Percentiles rank a stretch among this genome's conserved stretches.
phyloP scores from a whole-genome alignment of 257 asterid genomes.

The Apocynum venetum region DNA sequence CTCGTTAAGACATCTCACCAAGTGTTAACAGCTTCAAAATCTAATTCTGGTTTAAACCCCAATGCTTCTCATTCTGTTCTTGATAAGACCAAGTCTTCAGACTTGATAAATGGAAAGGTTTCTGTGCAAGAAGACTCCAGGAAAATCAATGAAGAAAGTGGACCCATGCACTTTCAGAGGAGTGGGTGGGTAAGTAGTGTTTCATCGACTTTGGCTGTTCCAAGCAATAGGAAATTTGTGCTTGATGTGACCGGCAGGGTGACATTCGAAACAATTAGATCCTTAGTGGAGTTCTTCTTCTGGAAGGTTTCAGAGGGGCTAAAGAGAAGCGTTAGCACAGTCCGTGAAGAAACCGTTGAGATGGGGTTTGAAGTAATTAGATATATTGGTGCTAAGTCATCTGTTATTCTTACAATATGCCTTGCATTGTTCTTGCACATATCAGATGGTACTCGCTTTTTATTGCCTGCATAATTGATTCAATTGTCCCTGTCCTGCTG shows the following conservation, averaged over 20 bases:
- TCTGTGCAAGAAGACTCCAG: constrained; percentile 28
- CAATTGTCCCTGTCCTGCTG: constrained; percentile 8
- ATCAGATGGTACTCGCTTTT: constrained; percentile 45
- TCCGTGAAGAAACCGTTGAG: constrained; percentile 56
- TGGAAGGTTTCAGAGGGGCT: constrained; percentile 57
- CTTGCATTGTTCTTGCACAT: constrained; percentile 62
- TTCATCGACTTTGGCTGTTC: constrained; percentile 76
- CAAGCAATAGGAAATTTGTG: constrained; percentile 73
- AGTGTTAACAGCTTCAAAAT: constrained; percentile 61
- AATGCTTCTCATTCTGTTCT: constrained; percentile 25
- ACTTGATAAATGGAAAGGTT: constrained; percentile 21
- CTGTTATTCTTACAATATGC: constrained; percentile 67
- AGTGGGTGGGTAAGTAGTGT: constrained; percentile 73
- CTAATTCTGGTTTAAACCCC: constrained; percentile 26
- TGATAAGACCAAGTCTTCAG: constrained; percentile 35
- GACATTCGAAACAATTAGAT: constrained; percentile 76
- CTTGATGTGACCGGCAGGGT: constrained; percentile 94
- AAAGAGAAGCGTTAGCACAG: constrained; percentile 56
- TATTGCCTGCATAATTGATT: constrained; percentile 54
- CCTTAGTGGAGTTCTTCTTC: constrained; percentile 57
- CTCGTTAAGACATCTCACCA: constrained; percentile 87
- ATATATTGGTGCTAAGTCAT: constrained; percentile 74
- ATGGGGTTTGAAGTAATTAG: constrained; percentile 74
- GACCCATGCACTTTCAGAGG: constrained; percentile 34
- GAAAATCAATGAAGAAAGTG: constrained; percentile 25